These are phyloP conservation scores for Eragrostis nindensis DNA, from an alignment of 176 grass and related monocot genomes.

Conservation along the genomic window DNA sequence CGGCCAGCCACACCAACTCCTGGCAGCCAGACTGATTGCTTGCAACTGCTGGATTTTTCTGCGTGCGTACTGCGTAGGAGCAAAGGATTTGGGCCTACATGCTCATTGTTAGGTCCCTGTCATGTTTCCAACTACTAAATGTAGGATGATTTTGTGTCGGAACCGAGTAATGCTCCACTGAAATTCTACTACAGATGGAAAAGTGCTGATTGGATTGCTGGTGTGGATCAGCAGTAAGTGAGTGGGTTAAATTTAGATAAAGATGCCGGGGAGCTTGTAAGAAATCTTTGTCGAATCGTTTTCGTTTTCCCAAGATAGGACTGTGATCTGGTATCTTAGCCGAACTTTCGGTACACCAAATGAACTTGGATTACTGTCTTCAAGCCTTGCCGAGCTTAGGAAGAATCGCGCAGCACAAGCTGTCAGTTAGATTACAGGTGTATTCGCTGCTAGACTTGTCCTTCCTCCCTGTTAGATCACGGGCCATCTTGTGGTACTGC, in stretches of 20 bases:
- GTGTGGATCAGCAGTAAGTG: neutral
- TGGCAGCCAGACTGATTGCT: conserved; percentile 30
- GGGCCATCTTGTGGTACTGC: conserved; percentile 32
- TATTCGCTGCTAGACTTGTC: neutral
- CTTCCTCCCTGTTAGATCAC: conserved; percentile 26
- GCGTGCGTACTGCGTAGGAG: too few species aligned
- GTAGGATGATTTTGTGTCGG: neutral
- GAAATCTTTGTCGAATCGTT: neutral
- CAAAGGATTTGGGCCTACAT: conserved; percentile 34
- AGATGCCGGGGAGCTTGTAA: neutral
- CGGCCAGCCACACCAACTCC: conserved; percentile 28
- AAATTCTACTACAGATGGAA: neutral
- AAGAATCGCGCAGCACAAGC: neutral
- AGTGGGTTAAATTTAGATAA: neutral
- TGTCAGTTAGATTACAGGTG: conserved; percentile 28
- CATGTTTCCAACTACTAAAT: conserved; percentile 3
- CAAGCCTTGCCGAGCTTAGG: neutral
- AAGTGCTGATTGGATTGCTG: neutral
- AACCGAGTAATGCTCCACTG: neutral
- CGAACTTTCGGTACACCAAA: neutral
- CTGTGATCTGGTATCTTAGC: neutral
- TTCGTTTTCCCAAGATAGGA: neutral
- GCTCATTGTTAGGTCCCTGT: conserved; percentile 14
- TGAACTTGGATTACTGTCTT: neutral
- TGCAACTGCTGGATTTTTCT: conserved; percentile 7